phyloP scores from a whole-genome alignment of 2,329 filamentous ascomycete genomes.

The Cytospora mali region DNA sequence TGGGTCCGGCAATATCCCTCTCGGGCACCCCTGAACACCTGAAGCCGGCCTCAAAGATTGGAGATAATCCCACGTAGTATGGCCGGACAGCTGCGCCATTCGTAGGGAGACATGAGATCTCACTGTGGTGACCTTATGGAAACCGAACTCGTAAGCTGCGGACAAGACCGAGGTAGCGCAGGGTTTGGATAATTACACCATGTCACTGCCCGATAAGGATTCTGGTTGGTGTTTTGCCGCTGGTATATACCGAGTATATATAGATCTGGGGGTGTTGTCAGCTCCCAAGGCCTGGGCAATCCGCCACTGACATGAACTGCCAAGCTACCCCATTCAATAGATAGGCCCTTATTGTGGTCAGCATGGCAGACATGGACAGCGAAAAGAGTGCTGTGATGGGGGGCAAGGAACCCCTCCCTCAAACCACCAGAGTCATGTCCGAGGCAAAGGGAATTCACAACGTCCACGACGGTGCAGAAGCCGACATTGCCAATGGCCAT shows the following conservation, averaged over 20 bases:
- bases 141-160: background rate
- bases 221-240: background rate
- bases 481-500: conserved; percentile 33
- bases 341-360: background rate
- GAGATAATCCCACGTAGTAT: background rate
- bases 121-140: background rate
- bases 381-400: conserved; percentile 13
- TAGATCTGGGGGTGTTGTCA: no score
- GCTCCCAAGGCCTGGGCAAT: background rate
- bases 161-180: background rate
- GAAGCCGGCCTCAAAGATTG: background rate
- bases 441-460: conserved; percentile 17
- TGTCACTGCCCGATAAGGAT: background rate
- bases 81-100: background rate
- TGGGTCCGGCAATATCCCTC: conserved; percentile 9
- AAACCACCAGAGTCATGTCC: background rate
- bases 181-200: background rate
- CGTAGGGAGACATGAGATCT: background rate
- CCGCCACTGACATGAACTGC: background rate
- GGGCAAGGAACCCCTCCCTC: conserved; percentile 10
- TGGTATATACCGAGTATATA: no score
- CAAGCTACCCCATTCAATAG: background rate
- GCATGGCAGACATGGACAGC: conserved; percentile 4
- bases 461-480: conserved; percentile 1
- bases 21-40: no score